Evolutionary conservation across 2,329 filamentous ascomycete genomes (phyloP), one percentile per base, ranked within the genome.

Genomic region (Penicillium sp.): DNA sequence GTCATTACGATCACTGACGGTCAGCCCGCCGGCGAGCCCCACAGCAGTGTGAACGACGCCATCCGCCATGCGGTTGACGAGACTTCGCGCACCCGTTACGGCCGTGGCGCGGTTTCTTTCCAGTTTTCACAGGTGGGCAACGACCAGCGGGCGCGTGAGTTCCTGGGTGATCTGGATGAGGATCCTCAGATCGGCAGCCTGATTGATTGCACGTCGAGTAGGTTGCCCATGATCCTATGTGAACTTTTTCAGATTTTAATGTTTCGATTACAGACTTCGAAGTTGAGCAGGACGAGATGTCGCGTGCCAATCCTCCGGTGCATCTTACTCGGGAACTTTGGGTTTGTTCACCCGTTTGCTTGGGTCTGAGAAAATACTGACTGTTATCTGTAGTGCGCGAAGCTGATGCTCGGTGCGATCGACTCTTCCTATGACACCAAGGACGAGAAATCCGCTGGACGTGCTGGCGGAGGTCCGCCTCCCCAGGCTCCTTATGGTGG

Each of bases 111-210:
- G n/a, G 71, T 88, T 56, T 80, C 83, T 0, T 88, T 88, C 75
- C 84, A 88, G 66, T 88, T 88, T 66, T 85, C 85, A 0, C 86
- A 89, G 64, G 86, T 89, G 47, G 86, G 86, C 58, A 87, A 87
- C 62, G 86, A 89, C 64, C 76, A 82, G 67, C 81, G 81, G 60
- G 86, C 86, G 2, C 82, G 82, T 52, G 81, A 86, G 57, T 89
- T 88, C 77, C 75, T 89, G 46, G 72, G 77, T 47, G 82, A 82
- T 64, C 78, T 89, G n/a, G 86, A 89, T 63, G 80, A 83, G 58
- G 84, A 88, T 56, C 83, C 84, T 12, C 70, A 72, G 22, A 81
- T 89, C 64, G 86, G 86, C 46, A 71, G 77, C 15, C 73, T 87
- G 69, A 81, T 88, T 54, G 85, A 88, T 70, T 88, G 85, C 75